Evolutionary conservation across 306 rosid genomes (phyloP).

Genomic region (Rubus idaeus): DNA sequence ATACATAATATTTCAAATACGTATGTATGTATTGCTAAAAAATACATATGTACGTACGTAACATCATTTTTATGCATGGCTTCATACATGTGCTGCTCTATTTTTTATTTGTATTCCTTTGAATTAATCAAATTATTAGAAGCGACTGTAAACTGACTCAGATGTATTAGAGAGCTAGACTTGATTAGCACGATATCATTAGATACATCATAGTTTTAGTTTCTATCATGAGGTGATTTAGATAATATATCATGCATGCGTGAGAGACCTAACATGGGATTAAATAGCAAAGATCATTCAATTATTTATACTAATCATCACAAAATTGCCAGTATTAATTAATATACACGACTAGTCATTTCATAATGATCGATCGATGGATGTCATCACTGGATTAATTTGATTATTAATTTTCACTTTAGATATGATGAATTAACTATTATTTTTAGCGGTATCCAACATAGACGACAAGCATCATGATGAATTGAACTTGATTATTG

Average conservation of each 20-base stretch:
- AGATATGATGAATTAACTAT: not conserved
- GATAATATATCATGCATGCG: not conserved
- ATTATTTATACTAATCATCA: not conserved
- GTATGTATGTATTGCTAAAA: too few species aligned
- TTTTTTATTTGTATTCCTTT: not conserved
- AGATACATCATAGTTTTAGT: too few species aligned
- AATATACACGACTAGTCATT: not conserved
- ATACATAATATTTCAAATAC: not conserved
- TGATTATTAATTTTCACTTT: not conserved
- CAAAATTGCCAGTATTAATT: too few species aligned
- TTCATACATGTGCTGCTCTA: not conserved
- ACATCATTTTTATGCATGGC: not conserved
- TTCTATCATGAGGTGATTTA: too few species aligned
- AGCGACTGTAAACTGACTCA: not conserved
- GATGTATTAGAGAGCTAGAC: not conserved
- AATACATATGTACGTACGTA: too few species aligned
- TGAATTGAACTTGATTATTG: not conserved
- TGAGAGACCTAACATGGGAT: not conserved
- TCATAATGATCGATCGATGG: not conserved
- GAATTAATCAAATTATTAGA: not conserved
- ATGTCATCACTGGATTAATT: not conserved
- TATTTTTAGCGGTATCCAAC: too few species aligned
- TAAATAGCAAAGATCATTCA: not conserved
- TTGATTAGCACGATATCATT: not conserved
- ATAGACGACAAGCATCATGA: too few species aligned